A percentile compares a stretch with the other conserved stretches of the same genome.
Conservation (phyloP, 2,329 filamentous ascomycete genomes). For the Ambrosiella xylebori region DNA sequence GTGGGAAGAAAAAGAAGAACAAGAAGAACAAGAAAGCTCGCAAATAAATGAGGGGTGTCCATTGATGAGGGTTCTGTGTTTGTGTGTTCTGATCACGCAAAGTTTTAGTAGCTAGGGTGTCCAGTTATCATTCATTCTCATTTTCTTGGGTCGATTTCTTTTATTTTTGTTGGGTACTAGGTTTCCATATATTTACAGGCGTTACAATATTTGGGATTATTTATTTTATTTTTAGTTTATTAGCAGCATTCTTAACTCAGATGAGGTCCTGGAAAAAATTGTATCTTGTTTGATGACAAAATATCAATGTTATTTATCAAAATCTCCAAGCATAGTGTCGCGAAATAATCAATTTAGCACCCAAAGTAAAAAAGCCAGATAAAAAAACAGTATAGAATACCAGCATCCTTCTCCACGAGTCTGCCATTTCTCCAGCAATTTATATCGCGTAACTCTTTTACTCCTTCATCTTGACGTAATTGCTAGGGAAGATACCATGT, state of each 20-base stretch:
- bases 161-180: neutral
- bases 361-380: neutral
- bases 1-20: slow-evolving; percentile 11
- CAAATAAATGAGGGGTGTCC: neutral
- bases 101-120: neutral
- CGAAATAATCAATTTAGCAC: too few species aligned
- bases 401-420: neutral
- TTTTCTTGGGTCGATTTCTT: neutral
- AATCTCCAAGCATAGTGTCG: too few species aligned
- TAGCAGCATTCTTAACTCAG: neutral
- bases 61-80: neutral
- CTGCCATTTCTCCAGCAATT: slow-evolving; percentile 6
- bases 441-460: slow-evolving; percentile 16
- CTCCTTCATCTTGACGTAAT: slow-evolving; percentile 51
- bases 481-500: slow-evolving; percentile 86
- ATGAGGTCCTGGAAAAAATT: too few species aligned
- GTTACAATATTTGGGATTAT: neutral
- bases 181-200: neutral
- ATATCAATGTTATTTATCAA: too few species aligned
- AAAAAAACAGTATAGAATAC: slow-evolving; percentile 1
- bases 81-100: neutral
- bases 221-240: neutral
- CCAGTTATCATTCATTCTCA: neutral
- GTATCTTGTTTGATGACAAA: too few species aligned
- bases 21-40: slow-evolving; percentile 13